Conservation (phyloP, 2,329 filamentous ascomycete genomes). For the Teratosphaeria destructans region DNA sequence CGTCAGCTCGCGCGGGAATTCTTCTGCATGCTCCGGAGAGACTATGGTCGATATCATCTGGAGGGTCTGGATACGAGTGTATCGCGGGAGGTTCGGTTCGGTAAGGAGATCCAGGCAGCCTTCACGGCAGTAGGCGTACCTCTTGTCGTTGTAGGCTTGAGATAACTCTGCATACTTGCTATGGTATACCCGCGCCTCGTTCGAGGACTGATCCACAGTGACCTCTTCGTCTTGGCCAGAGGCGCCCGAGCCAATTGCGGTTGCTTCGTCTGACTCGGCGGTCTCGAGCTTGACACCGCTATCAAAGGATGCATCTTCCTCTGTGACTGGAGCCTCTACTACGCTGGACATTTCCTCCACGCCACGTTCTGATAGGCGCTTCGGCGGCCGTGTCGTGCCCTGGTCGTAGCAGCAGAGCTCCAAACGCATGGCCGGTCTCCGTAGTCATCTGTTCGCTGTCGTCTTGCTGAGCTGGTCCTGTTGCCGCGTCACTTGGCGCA, state of each 20-base stretch:
- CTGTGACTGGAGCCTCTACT: background rate
- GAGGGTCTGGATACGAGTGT: background rate
- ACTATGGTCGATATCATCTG: conserved; percentile 1
- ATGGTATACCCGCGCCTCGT: background rate
- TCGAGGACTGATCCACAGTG: background rate
- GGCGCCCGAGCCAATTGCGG: background rate
- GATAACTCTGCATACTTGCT: background rate
- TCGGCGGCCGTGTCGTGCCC: background rate
- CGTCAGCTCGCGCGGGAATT: background rate
- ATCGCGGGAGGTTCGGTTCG: background rate
- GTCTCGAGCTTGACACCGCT: background rate
- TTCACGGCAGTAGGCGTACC: background rate
- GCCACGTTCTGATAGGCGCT: background rate
- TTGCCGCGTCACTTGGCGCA: background rate
- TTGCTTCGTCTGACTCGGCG: background rate
- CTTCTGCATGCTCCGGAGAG: background rate
- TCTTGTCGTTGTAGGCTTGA: background rate
- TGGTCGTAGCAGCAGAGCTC: background rate
- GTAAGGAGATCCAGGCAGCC: background rate
- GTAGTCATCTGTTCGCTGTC: background rate
- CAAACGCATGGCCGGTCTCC: background rate
- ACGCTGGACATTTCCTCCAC: background rate
- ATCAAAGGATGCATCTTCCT: background rate
- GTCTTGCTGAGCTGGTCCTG: background rate
- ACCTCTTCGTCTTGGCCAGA: background rate